A percentile compares a stretch with the other conserved stretches of the same genome.
Conservation (phyloP, 257 asterid species). For the Primulina eburnea region DNA sequence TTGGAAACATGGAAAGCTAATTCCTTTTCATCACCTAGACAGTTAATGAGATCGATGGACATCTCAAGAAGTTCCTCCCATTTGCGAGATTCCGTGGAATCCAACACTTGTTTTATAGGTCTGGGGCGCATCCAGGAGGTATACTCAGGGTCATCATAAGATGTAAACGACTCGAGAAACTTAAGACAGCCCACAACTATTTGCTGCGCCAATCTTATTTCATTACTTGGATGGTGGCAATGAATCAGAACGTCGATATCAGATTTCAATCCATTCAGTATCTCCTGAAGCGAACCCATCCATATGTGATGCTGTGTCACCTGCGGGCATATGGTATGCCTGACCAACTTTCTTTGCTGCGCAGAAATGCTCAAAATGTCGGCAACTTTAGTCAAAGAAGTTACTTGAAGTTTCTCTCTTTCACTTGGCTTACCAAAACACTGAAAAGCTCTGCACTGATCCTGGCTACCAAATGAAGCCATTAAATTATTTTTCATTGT, state of each 20-base stretch:
- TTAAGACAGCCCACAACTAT: slow-evolving; percentile 52
- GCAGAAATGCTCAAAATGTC: slow-evolving; percentile 61
- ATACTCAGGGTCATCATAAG: slow-evolving; percentile 62
- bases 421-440: slow-evolving; percentile 46
- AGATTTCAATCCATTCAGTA: slow-evolving; percentile 53
- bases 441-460: slow-evolving; percentile 19
- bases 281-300: slow-evolving; percentile 56
- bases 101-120: slow-evolving; percentile 41
- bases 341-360: slow-evolving; percentile 70
- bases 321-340: slow-evolving; percentile 65
- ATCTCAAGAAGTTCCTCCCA: slow-evolving; percentile 83
- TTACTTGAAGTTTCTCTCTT: slow-evolving; percentile 42
- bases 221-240: slow-evolving; percentile 32
- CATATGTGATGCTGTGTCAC: slow-evolving; percentile 73
- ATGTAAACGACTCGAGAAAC: slow-evolving; percentile 46
- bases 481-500: slow-evolving; percentile 40
- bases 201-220: slow-evolving; percentile 54
- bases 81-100: slow-evolving; percentile 34
- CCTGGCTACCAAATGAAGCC: slow-evolving; percentile 27
- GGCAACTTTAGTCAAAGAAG: slow-evolving; percentile 57
- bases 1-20: slow-evolving; percentile 42
- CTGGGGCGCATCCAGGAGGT: slow-evolving; percentile 87
- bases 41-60: slow-evolving; percentile 53
- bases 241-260: slow-evolving; percentile 41
- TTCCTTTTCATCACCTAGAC: slow-evolving; percentile 45